Percentiles rank a stretch among this genome's conserved stretches.
These are phyloP conservation scores for Raphidocelis subcapitata DNA, from an alignment of 139 green algal genomes.

Conservation along the genomic window DNA sequence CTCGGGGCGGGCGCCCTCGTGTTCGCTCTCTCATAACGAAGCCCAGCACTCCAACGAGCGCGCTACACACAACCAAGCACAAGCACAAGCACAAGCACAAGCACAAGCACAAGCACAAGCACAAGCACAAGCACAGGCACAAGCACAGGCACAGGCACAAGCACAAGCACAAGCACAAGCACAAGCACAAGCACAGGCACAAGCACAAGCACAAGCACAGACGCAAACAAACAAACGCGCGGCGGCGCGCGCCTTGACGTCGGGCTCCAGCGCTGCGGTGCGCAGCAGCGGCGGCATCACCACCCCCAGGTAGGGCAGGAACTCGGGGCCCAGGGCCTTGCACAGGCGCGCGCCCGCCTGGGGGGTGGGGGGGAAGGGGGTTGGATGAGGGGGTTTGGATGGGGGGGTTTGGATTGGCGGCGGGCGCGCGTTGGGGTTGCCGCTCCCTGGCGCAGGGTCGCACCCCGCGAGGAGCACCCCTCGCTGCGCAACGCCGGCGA, in stretches of 20 bases:
- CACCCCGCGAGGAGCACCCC: no score
- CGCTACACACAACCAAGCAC: no score
- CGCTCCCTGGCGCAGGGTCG: no score
- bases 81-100: no score
- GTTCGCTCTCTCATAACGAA: no score
- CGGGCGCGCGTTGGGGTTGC: neutral
- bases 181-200: neutral
- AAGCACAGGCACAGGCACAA: no score
- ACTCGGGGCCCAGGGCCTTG: conserved; percentile 95
- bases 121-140: neutral
- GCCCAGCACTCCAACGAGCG: no score
- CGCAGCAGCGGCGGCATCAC: conserved; percentile 95
- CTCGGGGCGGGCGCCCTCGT: no score
- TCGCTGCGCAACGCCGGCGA: no score
- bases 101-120: neutral
- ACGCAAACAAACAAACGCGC: neutral
- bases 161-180: neutral
- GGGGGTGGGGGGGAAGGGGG: neutral
- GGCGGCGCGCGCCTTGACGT: conserved; percentile 75
- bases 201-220: no score
- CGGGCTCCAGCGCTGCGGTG: conserved; percentile 77
- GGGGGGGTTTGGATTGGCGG: conserved; percentile 20
- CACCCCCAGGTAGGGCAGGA: conserved; percentile 90
- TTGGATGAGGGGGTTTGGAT: neutral
- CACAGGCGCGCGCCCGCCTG: conserved; percentile 95